phyloP scores from a whole-genome alignment of 352 stramenopile genomes.

The Globisporangium nodosum region DNA sequence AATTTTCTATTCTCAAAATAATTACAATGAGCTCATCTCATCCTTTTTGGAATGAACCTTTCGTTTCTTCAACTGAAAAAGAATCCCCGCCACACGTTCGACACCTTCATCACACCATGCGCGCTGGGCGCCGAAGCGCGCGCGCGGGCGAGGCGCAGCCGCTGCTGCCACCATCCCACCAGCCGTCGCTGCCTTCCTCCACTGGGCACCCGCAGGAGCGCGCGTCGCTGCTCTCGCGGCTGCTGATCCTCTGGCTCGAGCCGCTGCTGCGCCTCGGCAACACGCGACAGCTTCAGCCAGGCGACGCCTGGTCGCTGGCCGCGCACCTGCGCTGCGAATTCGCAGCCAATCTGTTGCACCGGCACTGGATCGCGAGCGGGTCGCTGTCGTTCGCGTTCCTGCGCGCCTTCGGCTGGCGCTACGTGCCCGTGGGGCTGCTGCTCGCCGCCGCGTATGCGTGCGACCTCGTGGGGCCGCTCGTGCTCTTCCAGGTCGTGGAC shows the following conservation, averaged over 20 bases:
- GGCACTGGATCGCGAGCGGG: conserved; percentile 48
- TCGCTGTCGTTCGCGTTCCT: conserved; percentile 53
- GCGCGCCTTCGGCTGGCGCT: conserved; percentile 40
- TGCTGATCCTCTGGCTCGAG: conserved; percentile 47
- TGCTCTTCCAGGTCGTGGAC: conserved; percentile 55
- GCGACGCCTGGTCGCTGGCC: conserved; percentile 60
- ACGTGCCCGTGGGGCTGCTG: conserved; percentile 35
- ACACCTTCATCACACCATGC: not conserved
- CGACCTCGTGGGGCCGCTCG: conserved; percentile 52
- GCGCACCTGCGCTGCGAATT: conserved; percentile 31
- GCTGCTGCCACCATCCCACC: conserved; percentile 15
- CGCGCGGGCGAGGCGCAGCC: conserved; percentile 16
- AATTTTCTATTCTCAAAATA: too few relatives aligned
- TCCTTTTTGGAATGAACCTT: too few relatives aligned
- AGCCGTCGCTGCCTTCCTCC: too few relatives aligned
- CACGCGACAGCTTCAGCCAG: conserved; percentile 19
- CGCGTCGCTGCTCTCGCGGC: conserved; percentile 31
- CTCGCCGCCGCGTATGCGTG: conserved; percentile 38
- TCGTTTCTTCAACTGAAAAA: not conserved
- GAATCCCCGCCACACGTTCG: not conserved
- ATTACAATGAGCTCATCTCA: too few relatives aligned
- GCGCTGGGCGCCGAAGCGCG: not conserved
- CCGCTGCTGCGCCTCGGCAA: conserved; percentile 35
- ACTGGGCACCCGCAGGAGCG: conserved; percentile 21
- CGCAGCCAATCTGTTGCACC: conserved; percentile 42